These are phyloP conservation scores for Fusarium odoratissimum DNA, from an alignment of 2,329 filamentous ascomycete species.

Conservation along the genomic window DNA sequence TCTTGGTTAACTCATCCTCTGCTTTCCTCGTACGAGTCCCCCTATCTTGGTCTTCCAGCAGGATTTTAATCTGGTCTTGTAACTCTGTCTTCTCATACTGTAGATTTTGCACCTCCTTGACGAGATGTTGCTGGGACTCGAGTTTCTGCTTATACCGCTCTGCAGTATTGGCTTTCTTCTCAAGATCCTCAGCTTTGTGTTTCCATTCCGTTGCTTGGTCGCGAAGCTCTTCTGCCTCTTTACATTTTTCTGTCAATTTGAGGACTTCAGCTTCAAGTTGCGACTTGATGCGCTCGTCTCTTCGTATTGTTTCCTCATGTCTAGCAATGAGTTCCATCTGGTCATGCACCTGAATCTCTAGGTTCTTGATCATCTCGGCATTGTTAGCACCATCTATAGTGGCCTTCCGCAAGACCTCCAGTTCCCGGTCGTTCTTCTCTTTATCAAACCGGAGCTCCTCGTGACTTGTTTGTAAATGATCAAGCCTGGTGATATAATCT, in stretches of 20 bases:
- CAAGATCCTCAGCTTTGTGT: conserved; percentile 67
- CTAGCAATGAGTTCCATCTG: conserved; percentile 76
- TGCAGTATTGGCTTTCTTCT: conserved; percentile 71
- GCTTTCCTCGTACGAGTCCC: conserved; percentile 51
- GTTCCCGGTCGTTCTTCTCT: conserved; percentile 66
- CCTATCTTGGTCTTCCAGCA: conserved; percentile 52
- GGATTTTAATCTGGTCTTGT: conserved; percentile 58
- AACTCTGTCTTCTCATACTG: conserved; percentile 66
- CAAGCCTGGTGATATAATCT: conserved; percentile 69
- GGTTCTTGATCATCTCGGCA: conserved; percentile 62
- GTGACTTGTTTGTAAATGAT: conserved; percentile 70
- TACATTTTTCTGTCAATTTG: conserved; percentile 58
- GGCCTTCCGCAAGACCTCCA: conserved; percentile 62
- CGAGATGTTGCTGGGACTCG: conserved; percentile 65
- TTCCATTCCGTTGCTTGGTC: conserved; percentile 71
- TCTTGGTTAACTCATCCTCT: conserved; percentile 55
- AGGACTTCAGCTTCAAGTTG: conserved; percentile 69
- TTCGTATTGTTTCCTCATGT: conserved; percentile 67
- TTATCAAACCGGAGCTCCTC: conserved; percentile 74
- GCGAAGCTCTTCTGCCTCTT: conserved; percentile 63
- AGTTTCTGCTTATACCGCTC: conserved; percentile 73
- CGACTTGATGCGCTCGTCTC: conserved; percentile 52
- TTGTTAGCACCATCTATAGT: conserved; percentile 64
- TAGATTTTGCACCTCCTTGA: conserved; percentile 66
- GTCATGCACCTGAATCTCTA: conserved; percentile 70